Evolutionary conservation across 2,329 filamentous ascomycete genomes (phyloP).

Genomic region (Cercospora citrullina): DNA sequence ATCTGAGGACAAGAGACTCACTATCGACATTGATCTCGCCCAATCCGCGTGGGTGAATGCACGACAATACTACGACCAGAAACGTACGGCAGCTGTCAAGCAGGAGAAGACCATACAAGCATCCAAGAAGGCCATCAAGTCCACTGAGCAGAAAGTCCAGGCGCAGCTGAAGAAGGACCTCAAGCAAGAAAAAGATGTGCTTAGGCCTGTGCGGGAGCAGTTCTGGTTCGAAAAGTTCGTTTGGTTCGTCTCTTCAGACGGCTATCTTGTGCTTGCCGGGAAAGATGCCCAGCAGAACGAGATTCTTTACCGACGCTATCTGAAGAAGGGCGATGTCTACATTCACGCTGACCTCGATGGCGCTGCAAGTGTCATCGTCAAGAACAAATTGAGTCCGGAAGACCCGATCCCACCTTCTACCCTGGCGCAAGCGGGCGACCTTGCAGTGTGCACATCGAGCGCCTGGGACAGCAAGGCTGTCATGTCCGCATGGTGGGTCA

Average conservation of each 20-base stretch:
- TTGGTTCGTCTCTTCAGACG: conserved; percentile 94
- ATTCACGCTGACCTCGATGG: conserved; percentile 87
- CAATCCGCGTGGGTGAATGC: conserved; percentile 88
- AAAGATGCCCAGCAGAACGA: conserved; percentile 89
- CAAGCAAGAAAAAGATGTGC: conserved; percentile 85
- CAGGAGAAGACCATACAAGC: conserved; percentile 83
- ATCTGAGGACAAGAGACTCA: conserved; percentile 52
- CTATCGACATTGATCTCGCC: conserved; percentile 81
- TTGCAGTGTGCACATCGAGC: conserved; percentile 79
- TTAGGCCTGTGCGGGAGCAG: conserved; percentile 78
- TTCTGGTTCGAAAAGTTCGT: conserved; percentile 98
- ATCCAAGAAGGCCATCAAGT: conserved; percentile 80
- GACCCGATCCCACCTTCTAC: conserved; percentile 90
- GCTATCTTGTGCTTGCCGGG: conserved; percentile 84
- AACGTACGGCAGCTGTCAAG: conserved; percentile 78
- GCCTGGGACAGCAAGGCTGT: conserved; percentile 97
- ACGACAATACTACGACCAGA: conserved; percentile 87
- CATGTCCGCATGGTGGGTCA: conserved; percentile 96
- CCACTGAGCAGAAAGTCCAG: conserved; percentile 82
- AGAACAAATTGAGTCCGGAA: conserved; percentile 77
- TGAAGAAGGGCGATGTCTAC: conserved; percentile 88
- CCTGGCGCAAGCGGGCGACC: conserved; percentile 80
- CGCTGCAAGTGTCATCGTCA: conserved; percentile 82
- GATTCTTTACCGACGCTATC: conserved; percentile 80
- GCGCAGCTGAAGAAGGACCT: conserved; percentile 82